Evolutionary conservation across 106 monocot genomes (phyloP).

Genomic region (Apostasia ramifera): DNA sequence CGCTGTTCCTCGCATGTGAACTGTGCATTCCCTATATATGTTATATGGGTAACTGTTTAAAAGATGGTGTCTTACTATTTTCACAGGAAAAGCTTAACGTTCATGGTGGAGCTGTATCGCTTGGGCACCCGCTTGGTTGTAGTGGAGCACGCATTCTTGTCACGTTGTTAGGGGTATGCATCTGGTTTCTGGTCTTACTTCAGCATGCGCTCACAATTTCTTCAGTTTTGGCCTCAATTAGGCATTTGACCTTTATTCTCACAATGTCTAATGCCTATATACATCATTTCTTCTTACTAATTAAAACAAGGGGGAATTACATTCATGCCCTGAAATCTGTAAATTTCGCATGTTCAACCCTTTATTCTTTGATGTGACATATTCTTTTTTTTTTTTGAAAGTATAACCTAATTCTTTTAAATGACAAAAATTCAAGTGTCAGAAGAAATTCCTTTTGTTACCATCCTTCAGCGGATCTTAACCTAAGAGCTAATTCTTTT

Average conservation of each 20-base stretch:
- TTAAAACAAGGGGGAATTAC: neutral
- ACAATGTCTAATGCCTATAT: neutral
- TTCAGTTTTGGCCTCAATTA: neutral
- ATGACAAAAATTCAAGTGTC: no score
- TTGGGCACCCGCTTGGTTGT: constrained; percentile 95
- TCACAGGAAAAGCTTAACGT: constrained; percentile 86
- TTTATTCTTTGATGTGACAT: no score
- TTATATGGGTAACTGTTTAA: no score
- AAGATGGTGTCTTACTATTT: neutral
- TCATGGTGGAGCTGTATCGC: constrained; percentile 93
- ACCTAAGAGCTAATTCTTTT: no score
- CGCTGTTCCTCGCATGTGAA: no score
- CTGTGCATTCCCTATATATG: no score
- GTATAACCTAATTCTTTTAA: no score
- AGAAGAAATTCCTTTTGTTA: neutral
- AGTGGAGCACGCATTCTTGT: constrained; percentile 97
- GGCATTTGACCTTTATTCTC: neutral
- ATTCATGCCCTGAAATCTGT: neutral
- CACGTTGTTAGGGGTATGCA: constrained; percentile 84
- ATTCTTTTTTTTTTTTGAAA: no score
- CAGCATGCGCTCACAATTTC: neutral
- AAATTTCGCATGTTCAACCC: no score
- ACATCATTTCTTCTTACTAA: neutral
- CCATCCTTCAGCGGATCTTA: neutral
- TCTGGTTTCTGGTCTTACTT: neutral